Percentiles rank a stretch among this genome's conserved stretches.
Evolutionary conservation across 257 asterid species (phyloP).

Genomic region (Gardenia jasminoides): DNA sequence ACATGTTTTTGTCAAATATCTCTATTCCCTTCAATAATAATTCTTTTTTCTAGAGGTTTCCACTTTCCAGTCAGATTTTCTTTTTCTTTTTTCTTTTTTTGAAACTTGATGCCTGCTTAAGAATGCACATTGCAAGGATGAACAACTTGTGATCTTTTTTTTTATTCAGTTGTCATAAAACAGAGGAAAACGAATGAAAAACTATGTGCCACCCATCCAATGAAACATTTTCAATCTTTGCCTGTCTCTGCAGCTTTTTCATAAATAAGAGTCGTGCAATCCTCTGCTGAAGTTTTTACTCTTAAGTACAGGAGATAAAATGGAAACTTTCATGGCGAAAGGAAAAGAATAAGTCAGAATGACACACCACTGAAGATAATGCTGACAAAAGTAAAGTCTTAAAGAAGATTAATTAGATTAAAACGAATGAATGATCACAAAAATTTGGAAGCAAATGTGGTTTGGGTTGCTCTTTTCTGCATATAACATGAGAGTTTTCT

Average conservation of each 20-base stretch:
- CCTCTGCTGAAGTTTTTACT: conserved; percentile 36
- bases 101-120: conserved; percentile 29
- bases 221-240: background rate
- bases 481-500: background rate
- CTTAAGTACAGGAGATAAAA: conserved; percentile 39
- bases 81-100: too few species aligned
- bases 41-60: conserved; percentile 92
- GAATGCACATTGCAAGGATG: conserved; percentile 25
- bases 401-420: background rate
- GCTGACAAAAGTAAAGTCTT: background rate
- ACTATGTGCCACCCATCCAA: background rate
- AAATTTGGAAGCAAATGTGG: background rate
- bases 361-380: background rate
- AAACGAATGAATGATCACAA: background rate
- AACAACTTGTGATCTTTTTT: conserved; percentile 22
- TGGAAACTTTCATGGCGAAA: conserved; percentile 15
- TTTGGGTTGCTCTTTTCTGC: background rate
- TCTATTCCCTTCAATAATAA: conserved; percentile 81
- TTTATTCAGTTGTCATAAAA: conserved; percentile 5
- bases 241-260: too few species aligned
- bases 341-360: conserved; percentile 19
- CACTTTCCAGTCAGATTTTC: conserved; percentile 60
- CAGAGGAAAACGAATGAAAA: conserved; percentile 6
- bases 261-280: conserved; percentile 20
- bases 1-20: conserved; percentile 58